Base-by-base conservation (phyloP, 2,329 filamentous ascomycete species). In the Xylaria sp. region DNA sequence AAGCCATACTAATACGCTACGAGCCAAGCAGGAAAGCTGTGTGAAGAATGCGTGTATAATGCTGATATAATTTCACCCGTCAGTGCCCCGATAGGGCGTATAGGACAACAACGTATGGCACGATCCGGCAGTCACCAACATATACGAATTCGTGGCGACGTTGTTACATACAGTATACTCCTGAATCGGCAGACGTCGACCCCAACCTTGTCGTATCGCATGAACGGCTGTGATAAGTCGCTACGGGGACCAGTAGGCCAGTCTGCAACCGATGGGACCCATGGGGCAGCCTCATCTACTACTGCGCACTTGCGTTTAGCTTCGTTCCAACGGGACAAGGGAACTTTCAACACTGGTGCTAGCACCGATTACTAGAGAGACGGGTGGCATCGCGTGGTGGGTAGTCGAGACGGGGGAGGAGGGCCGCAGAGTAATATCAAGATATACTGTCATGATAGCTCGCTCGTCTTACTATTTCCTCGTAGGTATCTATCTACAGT, bases 311-410 rank as follows among this genome's bases (percentile, higher is more conserved):
- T 56, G 20, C 12, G 50, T 50, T 57, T 67, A 67, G 65, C 65
- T 64, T 64, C 60, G 31, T 50, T 67, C 60, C 65, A 67, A 67
- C 65, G 65, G 55, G 60, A 64, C 60, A 67, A 67, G 28, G 65
- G 60, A 67, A 64, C 60, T 64, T 60, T 56, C 15, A 58, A 20
- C n/a, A 18, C 46, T 54, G 54, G 59, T 54, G 55, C 65, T 67
- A 64, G 54, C 28, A 31, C 9, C 41, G 54, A 50, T 50, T 44
- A 55, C 52, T 39, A 59, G 46, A 31, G 20, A 61, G 23, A 54
- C 25, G 3, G 57, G 28, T 50, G 44, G 41, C 28, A 60, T 50
- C 44, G 25, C 10, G 15, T 28, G 15, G n/a, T 34, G 25, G 50
- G 28, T 50, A 60, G 57, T 58, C 56, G 39, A 44, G 44, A 57